These are phyloP conservation scores for Rhizophora apiculata DNA, from an alignment of 345 rosid species.

Conservation along the genomic window DNA sequence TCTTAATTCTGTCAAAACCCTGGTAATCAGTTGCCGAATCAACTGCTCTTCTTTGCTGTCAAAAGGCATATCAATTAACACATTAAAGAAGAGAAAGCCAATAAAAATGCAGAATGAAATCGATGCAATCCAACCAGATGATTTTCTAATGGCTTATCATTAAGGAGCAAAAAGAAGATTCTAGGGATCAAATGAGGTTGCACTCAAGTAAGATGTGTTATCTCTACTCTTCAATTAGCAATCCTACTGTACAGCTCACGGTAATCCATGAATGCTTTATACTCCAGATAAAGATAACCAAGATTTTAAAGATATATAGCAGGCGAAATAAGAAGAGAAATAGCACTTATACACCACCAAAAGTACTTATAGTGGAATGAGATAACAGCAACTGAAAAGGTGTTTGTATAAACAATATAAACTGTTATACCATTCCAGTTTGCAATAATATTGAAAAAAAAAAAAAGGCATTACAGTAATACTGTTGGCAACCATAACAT, in stretches of 20 bases:
- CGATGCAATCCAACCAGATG: neutral
- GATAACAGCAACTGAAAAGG: too few species aligned
- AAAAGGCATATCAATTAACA: neutral
- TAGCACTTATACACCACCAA: too few species aligned
- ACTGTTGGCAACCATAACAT: too few species aligned
- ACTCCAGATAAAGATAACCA: neutral
- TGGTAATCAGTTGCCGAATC: constrained; percentile 37
- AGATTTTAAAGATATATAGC: neutral
- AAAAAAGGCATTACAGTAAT: too few species aligned
- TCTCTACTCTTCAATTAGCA: neutral
- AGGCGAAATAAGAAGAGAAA: too few species aligned
- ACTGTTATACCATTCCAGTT: too few species aligned
- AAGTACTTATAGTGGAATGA: too few species aligned
- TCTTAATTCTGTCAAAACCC: constrained; percentile 40
- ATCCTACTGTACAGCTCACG: neutral
- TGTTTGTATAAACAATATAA: too few species aligned
- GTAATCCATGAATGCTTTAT: neutral
- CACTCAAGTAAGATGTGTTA: neutral
- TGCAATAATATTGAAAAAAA: too few species aligned
- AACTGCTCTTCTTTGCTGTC: constrained; percentile 21
- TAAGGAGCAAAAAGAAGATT: neutral
- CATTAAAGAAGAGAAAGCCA: neutral
- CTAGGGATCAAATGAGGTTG: neutral
- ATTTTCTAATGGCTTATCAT: neutral
- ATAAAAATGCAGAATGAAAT: neutral